phyloP scores from a whole-genome alignment of 2,329 filamentous ascomycete species.

The Ophiocordyceps camponoti-floridani region DNA sequence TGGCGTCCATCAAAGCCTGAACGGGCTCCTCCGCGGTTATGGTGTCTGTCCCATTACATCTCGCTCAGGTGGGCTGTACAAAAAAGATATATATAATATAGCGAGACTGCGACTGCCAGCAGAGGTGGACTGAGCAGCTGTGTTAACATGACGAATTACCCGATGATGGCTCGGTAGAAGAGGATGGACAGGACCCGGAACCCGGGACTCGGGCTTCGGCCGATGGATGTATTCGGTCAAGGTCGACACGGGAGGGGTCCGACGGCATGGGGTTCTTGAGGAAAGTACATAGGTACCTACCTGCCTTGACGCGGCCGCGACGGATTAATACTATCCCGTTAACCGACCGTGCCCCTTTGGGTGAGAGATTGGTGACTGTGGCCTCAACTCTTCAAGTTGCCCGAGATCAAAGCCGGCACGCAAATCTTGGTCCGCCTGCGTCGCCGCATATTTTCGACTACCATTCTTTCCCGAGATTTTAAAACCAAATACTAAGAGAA shows the following conservation, averaged over 20 bases:
- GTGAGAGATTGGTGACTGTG: constrained; percentile 19
- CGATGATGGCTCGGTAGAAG: neutral
- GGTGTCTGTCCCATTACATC: neutral
- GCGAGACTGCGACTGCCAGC: constrained; percentile 17
- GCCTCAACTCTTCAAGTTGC: constrained; percentile 18
- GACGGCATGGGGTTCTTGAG: no score
- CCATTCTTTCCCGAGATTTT: neutral
- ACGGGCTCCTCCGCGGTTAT: neutral
- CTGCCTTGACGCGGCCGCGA: neutral
- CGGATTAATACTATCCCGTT: constrained; percentile 17
- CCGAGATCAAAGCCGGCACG: neutral
- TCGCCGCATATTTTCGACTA: neutral
- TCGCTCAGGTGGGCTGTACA: constrained; percentile 11
- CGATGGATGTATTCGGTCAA: no score
- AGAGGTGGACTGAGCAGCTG: constrained; percentile 3
- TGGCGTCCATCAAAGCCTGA: neutral
- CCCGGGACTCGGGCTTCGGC: no score
- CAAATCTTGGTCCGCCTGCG: neutral
- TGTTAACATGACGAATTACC: neutral
- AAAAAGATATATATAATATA: constrained; percentile 8
- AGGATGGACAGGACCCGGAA: no score
- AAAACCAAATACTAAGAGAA: neutral
- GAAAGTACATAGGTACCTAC: no score
- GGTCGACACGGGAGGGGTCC: no score
- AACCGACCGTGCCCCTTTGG: constrained; percentile 8